phyloP scores from a whole-genome alignment of 192 early-diverging fungal species.

The Backusella tuberculispora region DNA sequence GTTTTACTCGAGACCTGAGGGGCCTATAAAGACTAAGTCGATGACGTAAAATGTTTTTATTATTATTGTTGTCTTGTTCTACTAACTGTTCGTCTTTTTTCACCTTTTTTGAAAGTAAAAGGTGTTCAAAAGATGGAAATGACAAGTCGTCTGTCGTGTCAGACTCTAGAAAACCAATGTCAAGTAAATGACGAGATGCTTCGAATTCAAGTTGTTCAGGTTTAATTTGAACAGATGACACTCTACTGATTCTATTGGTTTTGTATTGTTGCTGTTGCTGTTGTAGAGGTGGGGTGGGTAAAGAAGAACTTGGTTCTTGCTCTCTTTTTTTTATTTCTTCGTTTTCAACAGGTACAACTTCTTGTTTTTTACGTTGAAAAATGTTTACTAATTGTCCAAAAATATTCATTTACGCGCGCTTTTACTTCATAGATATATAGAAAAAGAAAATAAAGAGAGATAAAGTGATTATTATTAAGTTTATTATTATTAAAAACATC shows the following conservation, averaged over 20 bases:
- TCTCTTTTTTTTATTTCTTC: slow-evolving; percentile 3
- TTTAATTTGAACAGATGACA: not conserved
- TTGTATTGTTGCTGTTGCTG: not conserved
- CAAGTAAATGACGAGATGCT: slow-evolving; percentile 9
- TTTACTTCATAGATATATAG: not conserved
- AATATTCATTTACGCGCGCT: slow-evolving; percentile 1
- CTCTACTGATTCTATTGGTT: slow-evolving; percentile 2
- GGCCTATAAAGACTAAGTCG: not conserved
- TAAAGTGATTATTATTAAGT: not conserved
- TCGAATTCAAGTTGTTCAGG: slow-evolving; percentile 8
- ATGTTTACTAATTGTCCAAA: not conserved
- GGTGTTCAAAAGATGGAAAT: slow-evolving; percentile 14
- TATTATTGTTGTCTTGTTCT: not conserved
- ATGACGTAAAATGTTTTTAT: not conserved
- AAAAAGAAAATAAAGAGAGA: not conserved
- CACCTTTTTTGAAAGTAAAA: not conserved
- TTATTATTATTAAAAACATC: slow-evolving; percentile 6
- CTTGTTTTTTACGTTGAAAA: slow-evolving; percentile 8
- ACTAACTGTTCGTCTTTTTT: not conserved
- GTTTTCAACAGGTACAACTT: slow-evolving; percentile 6
- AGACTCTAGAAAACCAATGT: slow-evolving; percentile 6
- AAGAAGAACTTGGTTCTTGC: not conserved
- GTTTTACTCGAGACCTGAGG: slow-evolving; percentile 1
- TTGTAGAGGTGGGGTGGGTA: not conserved
- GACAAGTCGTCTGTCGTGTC: slow-evolving; percentile 4